Evolutionary conservation across 2,329 filamentous ascomycete genomes (phyloP).

Genomic region (Sporothrix protearum): DNA sequence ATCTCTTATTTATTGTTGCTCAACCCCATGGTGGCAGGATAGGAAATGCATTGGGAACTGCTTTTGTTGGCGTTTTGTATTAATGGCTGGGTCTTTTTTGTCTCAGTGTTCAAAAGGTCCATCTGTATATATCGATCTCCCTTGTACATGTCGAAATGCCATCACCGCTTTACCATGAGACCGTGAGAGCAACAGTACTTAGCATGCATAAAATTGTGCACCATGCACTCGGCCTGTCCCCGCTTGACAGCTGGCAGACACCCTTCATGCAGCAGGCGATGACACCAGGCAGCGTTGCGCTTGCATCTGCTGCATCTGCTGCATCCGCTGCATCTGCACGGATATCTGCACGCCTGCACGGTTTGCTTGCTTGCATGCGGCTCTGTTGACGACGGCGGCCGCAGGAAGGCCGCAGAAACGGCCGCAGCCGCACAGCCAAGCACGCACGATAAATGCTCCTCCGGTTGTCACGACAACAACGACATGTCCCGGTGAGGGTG

Average conservation of each 20-base stretch:
- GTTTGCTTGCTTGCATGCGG: not conserved
- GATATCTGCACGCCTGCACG: not conserved
- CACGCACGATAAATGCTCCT: not conserved
- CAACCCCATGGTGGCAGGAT: not conserved
- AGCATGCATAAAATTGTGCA: not conserved
- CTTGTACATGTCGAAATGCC: slow-evolving; percentile 25
- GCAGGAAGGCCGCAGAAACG: slow-evolving; percentile 23
- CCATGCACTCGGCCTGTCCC: slow-evolving; percentile 14
- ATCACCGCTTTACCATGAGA: slow-evolving; percentile 25
- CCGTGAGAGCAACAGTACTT: not conserved
- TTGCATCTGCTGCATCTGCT: slow-evolving; percentile 6
- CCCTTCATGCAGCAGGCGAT: not conserved
- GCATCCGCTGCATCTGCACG: not conserved
- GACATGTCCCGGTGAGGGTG: slow-evolving; percentile 12
- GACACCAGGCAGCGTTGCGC: not conserved
- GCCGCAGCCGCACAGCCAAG: slow-evolving; percentile 15
- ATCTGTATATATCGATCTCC: slow-evolving; percentile 17
- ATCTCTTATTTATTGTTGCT: not conserved
- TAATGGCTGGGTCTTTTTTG: not conserved
- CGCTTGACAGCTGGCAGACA: slow-evolving; percentile 22
- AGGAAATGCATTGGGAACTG: not conserved
- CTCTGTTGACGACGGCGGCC: not conserved
- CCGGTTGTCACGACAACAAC: slow-evolving; percentile 20
- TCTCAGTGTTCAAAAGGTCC: not conserved
- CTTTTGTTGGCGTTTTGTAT: not conserved